phyloP scores from a whole-genome alignment of 768 basidiomycete species.

The Phylloporus sp. region DNA sequence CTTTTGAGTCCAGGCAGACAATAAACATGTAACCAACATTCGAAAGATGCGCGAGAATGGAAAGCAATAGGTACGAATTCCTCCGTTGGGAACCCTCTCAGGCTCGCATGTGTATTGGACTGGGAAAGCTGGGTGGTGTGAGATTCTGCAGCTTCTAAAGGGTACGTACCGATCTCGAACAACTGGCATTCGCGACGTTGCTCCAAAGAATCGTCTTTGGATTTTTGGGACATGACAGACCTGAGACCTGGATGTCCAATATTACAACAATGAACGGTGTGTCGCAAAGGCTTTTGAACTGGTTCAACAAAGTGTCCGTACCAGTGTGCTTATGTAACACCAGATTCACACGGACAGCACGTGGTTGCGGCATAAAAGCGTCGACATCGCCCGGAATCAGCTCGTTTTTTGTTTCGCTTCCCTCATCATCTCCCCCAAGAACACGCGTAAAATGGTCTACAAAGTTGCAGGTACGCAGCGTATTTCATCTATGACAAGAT shows the following conservation, averaged over 20 bases:
- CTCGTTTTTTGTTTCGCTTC: conserved; percentile 21
- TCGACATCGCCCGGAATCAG: conserved; percentile 13
- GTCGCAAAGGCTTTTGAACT: no score
- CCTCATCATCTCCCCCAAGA: conserved; percentile 19
- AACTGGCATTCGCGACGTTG: conserved; percentile 45
- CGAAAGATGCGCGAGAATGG: conserved; percentile 72
- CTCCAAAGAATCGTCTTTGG: neutral
- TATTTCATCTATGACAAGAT: neutral
- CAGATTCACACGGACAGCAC: conserved; percentile 28
- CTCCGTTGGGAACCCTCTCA: conserved; percentile 27
- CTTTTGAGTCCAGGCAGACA: neutral
- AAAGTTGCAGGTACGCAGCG: conserved; percentile 74
- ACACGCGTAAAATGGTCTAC: conserved; percentile 57
- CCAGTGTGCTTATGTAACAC: no score
- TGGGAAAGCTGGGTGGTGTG: conserved; percentile 8
- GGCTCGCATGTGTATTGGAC: conserved; percentile 63
- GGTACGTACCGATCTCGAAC: conserved; percentile 48
- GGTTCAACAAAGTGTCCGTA: no score
- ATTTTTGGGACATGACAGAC: conserved; percentile 5
- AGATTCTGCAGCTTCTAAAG: neutral
- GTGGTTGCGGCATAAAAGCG: conserved; percentile 34
- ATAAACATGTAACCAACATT: conserved; percentile 48
- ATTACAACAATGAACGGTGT: neutral
- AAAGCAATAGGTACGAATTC: conserved; percentile 48
- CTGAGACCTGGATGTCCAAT: neutral